These are phyloP conservation scores for Adiantum capillusveneris DNA, from an alignment of 75 land plant genomes.

Conservation along the genomic window DNA sequence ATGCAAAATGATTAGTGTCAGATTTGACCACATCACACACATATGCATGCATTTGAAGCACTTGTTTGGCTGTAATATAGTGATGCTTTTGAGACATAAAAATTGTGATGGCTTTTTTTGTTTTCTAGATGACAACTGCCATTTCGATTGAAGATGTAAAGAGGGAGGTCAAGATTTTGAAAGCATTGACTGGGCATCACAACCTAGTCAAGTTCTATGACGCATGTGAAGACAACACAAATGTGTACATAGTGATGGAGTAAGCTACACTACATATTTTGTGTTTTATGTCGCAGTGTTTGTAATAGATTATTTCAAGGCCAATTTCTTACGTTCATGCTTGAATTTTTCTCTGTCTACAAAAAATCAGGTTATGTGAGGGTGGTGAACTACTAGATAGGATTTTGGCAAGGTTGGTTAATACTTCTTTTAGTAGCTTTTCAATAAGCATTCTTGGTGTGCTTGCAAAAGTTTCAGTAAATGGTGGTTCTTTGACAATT, in stretches of 20 bases:
- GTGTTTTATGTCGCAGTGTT: too few species aligned
- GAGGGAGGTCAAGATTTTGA: conserved; percentile 85
- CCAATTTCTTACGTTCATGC: neutral
- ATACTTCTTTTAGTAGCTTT: neutral
- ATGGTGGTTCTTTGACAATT: neutral
- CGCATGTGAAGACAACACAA: conserved; percentile 73
- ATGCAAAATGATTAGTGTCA: too few species aligned
- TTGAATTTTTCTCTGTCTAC: neutral
- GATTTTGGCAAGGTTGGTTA: conserved; percentile 42
- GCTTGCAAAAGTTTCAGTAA: neutral
- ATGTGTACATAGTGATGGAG: conserved; percentile 95
- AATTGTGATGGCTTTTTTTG: neutral
- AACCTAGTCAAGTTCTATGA: conserved; percentile 77
- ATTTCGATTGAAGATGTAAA: conserved; percentile 84
- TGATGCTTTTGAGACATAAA: too few species aligned
- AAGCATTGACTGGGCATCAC: conserved; percentile 64
- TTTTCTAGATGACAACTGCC: conserved; percentile 83
- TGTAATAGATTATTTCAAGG: neutral
- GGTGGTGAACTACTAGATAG: conserved; percentile 56
- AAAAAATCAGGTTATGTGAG: conserved; percentile 44
- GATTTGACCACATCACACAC: too few species aligned
- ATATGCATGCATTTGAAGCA: too few species aligned
- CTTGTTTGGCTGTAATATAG: too few species aligned
- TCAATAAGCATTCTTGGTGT: neutral
- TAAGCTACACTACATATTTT: conserved; percentile 19